Conservation (phyloP, 1,139 yeast genomes). For the Pichia sp. region DNA sequence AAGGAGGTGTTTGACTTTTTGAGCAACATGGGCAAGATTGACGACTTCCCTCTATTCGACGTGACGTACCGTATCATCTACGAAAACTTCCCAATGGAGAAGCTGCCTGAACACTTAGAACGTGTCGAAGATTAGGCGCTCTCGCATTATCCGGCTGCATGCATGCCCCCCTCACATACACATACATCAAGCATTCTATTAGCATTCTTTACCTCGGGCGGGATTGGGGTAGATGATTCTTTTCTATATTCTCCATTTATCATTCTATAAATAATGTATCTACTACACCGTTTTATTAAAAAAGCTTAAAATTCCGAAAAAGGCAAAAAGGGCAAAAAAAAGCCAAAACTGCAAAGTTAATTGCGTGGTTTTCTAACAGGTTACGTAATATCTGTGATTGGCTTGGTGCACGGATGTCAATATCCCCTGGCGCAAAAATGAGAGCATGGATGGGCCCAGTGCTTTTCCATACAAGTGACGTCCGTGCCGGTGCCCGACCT, state of each 20-base stretch:
- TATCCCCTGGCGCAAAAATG: too few relatives aligned
- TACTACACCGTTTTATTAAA: not conserved
- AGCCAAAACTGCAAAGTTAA: too few relatives aligned
- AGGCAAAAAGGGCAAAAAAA: too few relatives aligned
- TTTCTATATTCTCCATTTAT: conserved; percentile 1
- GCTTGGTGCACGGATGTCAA: too few relatives aligned
- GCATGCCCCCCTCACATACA: not conserved
- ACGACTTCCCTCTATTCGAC: conserved; percentile 82
- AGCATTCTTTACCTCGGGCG: not conserved
- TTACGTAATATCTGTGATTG: too few relatives aligned
- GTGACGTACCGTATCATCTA: conserved; percentile 81
- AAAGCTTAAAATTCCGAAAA: too few relatives aligned
- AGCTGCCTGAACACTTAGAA: conserved; percentile 60
- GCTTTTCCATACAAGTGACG: too few relatives aligned
- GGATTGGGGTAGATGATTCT: conserved; percentile 2
- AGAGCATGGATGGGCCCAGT: too few relatives aligned
- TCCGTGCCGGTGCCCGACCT: too few relatives aligned
- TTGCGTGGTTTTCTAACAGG: too few relatives aligned
- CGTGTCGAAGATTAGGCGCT: conserved; percentile 27
- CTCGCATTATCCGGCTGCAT: not conserved
- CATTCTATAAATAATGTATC: not conserved
- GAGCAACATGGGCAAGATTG: conserved; percentile 50
- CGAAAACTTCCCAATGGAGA: conserved; percentile 61
- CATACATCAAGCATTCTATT: conserved; percentile 1
- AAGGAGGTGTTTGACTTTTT: conserved; percentile 86